Percentiles rank a stretch among this genome's conserved stretches.
These are phyloP conservation scores for Trypanosoma conorhini DNA, from an alignment of 208 protist species.

Conservation along the genomic window DNA sequence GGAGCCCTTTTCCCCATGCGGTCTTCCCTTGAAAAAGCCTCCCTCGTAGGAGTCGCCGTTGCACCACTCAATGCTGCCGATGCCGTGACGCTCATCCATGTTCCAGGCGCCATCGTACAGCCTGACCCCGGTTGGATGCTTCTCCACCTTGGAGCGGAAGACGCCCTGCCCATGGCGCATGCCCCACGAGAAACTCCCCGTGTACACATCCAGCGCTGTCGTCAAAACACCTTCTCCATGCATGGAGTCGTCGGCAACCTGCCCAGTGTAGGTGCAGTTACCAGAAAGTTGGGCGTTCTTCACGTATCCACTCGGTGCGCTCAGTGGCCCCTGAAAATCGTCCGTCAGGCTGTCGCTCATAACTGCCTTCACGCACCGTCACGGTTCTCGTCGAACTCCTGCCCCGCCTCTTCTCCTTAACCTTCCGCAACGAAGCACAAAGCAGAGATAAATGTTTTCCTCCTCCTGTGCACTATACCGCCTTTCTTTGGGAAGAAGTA, in stretches of 20 bases:
- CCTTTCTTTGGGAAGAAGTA: background rate
- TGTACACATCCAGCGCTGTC: constrained; percentile 24
- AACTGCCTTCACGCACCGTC: background rate
- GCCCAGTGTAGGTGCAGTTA: constrained; percentile 32
- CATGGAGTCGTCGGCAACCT: constrained; percentile 28
- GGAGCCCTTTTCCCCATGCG: constrained; percentile 24
- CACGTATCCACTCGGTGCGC: background rate
- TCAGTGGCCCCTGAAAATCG: background rate
- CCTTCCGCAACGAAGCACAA: background rate
- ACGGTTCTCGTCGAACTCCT: background rate
- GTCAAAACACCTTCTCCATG: constrained; percentile 22
- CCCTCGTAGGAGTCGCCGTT: constrained; percentile 51
- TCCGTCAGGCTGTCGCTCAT: background rate
- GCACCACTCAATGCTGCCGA: constrained; percentile 23
- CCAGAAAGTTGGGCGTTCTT: constrained; percentile 21
- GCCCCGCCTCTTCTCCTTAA: background rate
- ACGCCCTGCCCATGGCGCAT: constrained; percentile 24
- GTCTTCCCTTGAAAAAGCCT: constrained; percentile 33
- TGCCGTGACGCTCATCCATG: constrained; percentile 21
- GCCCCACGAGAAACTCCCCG: constrained; percentile 31
- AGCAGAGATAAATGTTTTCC: background rate
- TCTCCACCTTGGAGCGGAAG: constrained; percentile 18
- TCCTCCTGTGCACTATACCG: background rate
- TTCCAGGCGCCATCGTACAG: constrained; percentile 38
- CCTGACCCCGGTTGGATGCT: constrained; percentile 18